Percentiles rank a stretch among this genome's conserved stretches.
Conservation (phyloP, 192 early-diverging fungal species). For the Phlyctochytrium planicorne region DNA sequence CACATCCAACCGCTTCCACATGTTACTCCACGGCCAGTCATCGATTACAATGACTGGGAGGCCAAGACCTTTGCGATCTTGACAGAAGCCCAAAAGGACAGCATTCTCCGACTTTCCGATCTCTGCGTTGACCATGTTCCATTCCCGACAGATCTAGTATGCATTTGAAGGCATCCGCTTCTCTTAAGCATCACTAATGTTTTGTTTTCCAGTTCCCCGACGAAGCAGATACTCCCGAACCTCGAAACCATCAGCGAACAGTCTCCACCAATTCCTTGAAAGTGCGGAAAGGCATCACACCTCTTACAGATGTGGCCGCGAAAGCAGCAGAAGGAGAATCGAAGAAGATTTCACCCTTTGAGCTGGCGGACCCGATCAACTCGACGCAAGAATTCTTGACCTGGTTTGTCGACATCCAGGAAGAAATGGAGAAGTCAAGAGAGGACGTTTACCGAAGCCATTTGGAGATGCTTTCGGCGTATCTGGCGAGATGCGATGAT, state of each 20-base stretch:
- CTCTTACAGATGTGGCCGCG: too few species aligned
- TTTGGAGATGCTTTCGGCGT: conserved; percentile 54
- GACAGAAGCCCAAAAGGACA: neutral
- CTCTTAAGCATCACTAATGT: neutral
- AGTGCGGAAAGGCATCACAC: neutral
- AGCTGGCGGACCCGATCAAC: conserved; percentile 53
- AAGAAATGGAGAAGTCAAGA: conserved; percentile 81
- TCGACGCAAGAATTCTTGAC: conserved; percentile 91
- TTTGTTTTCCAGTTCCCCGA: neutral
- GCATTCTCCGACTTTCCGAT: neutral
- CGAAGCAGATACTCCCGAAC: neutral
- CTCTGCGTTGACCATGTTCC: conserved; percentile 1
- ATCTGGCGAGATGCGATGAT: conserved; percentile 63
- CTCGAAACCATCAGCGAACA: neutral
- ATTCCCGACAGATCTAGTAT: neutral
- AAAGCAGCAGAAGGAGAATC: too few species aligned
- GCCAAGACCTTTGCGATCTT: neutral
- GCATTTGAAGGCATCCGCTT: neutral
- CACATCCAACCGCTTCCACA: neutral
- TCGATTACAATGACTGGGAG: neutral
- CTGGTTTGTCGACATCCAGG: conserved; percentile 85
- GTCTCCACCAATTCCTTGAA: neutral
- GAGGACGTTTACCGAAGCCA: conserved; percentile 78
- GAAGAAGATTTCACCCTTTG: conserved; percentile 3
- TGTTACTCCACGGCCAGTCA: neutral